Base-by-base conservation (phyloP, 2,329 filamentous ascomycete genomes). In the Arthrobotrys sphaeroides region DNA sequence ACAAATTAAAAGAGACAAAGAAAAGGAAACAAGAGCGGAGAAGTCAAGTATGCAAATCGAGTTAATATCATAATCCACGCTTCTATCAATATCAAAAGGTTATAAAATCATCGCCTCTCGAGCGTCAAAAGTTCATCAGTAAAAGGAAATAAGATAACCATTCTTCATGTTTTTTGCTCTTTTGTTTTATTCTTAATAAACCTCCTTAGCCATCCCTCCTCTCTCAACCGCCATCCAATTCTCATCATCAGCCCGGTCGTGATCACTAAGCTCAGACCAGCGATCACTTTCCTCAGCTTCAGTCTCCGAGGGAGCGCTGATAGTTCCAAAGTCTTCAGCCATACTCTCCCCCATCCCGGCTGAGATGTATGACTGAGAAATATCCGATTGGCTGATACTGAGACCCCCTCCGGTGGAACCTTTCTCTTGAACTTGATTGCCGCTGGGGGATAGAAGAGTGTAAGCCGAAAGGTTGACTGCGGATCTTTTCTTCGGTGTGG, bases 211-310 rank as follows among this genome's bases (percentile, higher is more conserved):
- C 62, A 74, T 74, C 5, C 70, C 70, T 28, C 64, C 64, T 13
- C 70, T 53, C 16, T 74, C 70, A 22, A 74, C 70, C 5, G 70
- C 70, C 70, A 74, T 74, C 70, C 70, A 74, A 12, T 74, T 49
- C 40, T 74, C 64, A 6, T 74, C 70, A 18, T 74, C 62, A 9
- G 28, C 16, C 3, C 40, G 64, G n/a, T 68, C 64, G 20, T 64
- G 70, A 1, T 74, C 73, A 53, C 59, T 65, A 16, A 76, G 49
- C 31, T 76, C 73, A 1, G 57, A 65, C 73, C 73, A 76, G n/a
- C 66, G 64, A 65, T 76, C 73, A 13, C 73, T 76, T 45, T 76
- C 73, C n/a, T 76, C 73, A 18, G 65, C 73, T 36, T 76, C 73
- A 2, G 73, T 70, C 36, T 75, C 70, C 6, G 57, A 68, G 3